A percentile compares a stretch with the other conserved stretches of the same genome.
Evolutionary conservation across 2,329 filamentous ascomycete genomes (phyloP).

Genomic region (Orbilia ellipsospora): DNA sequence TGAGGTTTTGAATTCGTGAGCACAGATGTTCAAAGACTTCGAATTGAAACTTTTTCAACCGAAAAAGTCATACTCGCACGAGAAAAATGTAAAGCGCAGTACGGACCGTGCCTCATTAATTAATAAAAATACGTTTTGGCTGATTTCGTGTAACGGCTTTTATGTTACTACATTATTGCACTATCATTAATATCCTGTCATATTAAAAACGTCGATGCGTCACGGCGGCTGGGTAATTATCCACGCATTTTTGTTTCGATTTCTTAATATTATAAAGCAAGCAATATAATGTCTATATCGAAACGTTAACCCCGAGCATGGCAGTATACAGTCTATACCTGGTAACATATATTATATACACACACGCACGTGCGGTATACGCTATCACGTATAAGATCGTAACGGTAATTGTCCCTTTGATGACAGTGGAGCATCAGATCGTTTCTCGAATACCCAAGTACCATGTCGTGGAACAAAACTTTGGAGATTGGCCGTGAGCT

Average conservation of each 20-base stretch:
- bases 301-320: neutral
- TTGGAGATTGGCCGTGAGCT: too few species aligned
- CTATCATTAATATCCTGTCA: neutral
- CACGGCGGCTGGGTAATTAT: slow-evolving; percentile 17
- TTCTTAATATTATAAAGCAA: neutral
- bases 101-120: neutral
- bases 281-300: too few species aligned
- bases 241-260: neutral
- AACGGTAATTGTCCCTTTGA: slow-evolving; percentile 6
- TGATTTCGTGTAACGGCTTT: slow-evolving; percentile 13
- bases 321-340: too few species aligned
- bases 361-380: too few species aligned
- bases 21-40: slow-evolving; percentile 4
- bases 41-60: neutral
- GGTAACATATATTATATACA: too few species aligned
- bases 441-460: neutral
- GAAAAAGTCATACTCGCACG: neutral
- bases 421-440: slow-evolving; percentile 9
- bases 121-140: neutral
- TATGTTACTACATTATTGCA: slow-evolving; percentile 9
- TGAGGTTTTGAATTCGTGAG: neutral
- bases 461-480: neutral
- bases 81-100: neutral
- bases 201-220: slow-evolving; percentile 28
- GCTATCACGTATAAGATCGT: too few species aligned